These are phyloP conservation scores for Daldinia sp. DNA, from an alignment of 2,329 filamentous ascomycete species.

Conservation along the genomic window DNA sequence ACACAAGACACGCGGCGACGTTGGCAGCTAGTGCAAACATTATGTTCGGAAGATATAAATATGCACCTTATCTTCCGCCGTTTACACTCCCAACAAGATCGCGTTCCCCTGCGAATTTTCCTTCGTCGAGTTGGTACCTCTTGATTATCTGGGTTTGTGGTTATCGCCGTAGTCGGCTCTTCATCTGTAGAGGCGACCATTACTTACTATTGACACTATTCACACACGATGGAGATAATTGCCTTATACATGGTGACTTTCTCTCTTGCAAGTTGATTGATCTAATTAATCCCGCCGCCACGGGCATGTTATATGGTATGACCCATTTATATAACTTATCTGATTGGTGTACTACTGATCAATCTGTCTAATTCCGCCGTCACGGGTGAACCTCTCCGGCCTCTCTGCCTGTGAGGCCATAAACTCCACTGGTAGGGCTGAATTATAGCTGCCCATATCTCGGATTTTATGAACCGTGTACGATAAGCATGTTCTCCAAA, in stretches of 20 bases:
- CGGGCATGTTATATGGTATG: background rate
- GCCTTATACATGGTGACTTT: background rate
- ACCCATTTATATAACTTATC: background rate
- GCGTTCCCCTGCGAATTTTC: slow-evolving; percentile 67
- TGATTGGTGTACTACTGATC: background rate
- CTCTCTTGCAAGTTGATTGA: background rate
- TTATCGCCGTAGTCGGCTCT: background rate
- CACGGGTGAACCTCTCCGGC: background rate
- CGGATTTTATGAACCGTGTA: no score
- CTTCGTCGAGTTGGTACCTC: slow-evolving; percentile 50
- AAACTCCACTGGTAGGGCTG: background rate
- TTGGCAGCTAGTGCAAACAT: slow-evolving; percentile 60
- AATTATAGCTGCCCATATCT: no score
- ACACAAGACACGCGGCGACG: slow-evolving; percentile 59
- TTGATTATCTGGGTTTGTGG: background rate
- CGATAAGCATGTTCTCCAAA: no score
- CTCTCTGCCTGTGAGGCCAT: no score
- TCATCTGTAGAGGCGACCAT: background rate
- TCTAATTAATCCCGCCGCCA: background rate
- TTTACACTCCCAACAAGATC: slow-evolving; percentile 70
- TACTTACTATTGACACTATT: background rate
- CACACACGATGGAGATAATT: background rate
- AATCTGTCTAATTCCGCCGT: background rate
- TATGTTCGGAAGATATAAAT: slow-evolving; percentile 55
- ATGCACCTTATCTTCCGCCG: slow-evolving; percentile 66